Percentiles rank a stretch among this genome's conserved stretches.
Conservation (phyloP, 371 early-diverging fungal species). For the Mortierella sp. region DNA sequence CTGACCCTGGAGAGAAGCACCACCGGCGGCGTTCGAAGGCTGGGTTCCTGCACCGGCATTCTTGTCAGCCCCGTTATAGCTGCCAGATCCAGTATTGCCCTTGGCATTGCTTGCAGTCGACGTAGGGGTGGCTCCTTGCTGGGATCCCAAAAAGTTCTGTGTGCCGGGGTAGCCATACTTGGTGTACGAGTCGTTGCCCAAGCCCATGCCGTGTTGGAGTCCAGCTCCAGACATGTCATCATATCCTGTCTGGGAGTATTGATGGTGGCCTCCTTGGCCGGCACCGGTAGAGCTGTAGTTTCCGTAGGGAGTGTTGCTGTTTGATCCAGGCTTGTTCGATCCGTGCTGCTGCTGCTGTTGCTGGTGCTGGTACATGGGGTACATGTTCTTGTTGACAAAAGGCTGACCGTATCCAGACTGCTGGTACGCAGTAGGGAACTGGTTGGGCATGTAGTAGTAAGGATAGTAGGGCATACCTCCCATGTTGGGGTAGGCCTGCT, state of each 20-base stretch:
- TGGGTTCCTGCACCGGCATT: constrained; percentile 24
- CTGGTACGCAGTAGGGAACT: constrained; percentile 77
- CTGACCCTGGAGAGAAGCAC: constrained; percentile 44
- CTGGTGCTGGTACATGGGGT: constrained; percentile 76
- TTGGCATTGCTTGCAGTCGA: constrained; percentile 32
- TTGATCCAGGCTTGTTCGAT: constrained; percentile 46
- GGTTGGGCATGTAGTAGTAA: constrained; percentile 86
- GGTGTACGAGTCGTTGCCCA: constrained; percentile 44
- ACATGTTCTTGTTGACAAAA: constrained; percentile 88
- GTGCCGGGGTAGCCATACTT: constrained; percentile 51
- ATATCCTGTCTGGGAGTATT: constrained; percentile 50
- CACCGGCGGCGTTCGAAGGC: constrained; percentile 27
- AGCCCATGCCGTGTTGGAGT: constrained; percentile 41
- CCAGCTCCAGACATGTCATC: constrained; percentile 54
- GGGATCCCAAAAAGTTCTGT: constrained; percentile 47
- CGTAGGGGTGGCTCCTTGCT: constrained; percentile 29
- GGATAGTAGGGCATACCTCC: constrained; percentile 74
- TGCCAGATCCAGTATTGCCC: constrained; percentile 26
- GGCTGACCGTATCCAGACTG: constrained; percentile 86
- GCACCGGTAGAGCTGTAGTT: constrained; percentile 48
- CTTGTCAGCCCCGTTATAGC: constrained; percentile 43
- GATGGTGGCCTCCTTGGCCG: constrained; percentile 49
- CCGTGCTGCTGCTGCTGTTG: constrained; percentile 51
- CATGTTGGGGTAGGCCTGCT: constrained; percentile 61
- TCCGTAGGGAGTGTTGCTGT: constrained; percentile 46